A percentile compares a stretch with the other conserved stretches of the same genome.
These are phyloP conservation scores for Claviceps arundinis DNA, from an alignment of 2,329 filamentous ascomycete species.

Conservation along the genomic window DNA sequence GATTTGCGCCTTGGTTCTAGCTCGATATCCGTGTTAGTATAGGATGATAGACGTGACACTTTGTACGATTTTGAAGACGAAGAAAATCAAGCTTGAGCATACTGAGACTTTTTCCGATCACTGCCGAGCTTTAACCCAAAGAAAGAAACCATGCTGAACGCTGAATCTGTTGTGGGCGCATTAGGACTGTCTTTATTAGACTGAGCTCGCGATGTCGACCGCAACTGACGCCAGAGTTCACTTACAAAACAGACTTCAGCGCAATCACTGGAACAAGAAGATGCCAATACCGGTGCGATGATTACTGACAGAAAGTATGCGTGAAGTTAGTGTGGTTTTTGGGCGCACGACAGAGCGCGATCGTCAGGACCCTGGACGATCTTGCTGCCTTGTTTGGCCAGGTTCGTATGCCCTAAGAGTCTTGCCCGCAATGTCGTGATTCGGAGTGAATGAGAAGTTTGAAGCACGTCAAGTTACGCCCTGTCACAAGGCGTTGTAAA, in stretches of 20 bases:
- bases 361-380: background rate
- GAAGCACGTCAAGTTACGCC: background rate
- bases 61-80: background rate
- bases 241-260: background rate
- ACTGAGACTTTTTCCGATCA: conserved; percentile 44
- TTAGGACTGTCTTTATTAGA: background rate
- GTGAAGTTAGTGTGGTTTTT: background rate
- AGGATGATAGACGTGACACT: background rate
- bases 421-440: background rate
- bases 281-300: background rate
- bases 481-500: background rate
- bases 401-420: background rate
- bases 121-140: conserved; percentile 43
- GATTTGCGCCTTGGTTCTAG: conserved; percentile 6
- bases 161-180: background rate
- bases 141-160: conserved; percentile 40
- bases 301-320: background rate
- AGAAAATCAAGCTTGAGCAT: conserved; percentile 8
- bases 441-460: background rate
- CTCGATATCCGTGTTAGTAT: background rate
- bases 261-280: background rate
- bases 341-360: background rate
- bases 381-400: background rate
- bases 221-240: background rate
- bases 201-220: background rate